Conservation (phyloP, 2,329 filamentous ascomycete genomes). For the Colletotrichum australisinense region DNA sequence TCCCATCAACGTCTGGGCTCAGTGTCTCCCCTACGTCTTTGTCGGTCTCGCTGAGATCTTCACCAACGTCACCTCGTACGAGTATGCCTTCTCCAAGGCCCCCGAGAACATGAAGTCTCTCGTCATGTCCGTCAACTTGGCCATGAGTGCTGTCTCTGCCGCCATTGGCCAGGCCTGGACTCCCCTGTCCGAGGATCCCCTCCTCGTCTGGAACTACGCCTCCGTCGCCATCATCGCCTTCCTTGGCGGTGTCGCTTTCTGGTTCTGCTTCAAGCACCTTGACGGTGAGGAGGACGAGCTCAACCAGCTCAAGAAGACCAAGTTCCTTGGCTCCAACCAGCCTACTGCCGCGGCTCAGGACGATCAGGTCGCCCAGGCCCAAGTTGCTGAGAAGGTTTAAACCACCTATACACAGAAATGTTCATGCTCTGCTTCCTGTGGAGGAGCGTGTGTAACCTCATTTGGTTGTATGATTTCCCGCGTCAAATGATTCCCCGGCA, state of each 20-base stretch:
- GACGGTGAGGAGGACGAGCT: constrained; percentile 76
- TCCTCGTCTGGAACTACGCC: constrained; percentile 79
- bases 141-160: constrained; percentile 76
- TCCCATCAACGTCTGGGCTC: constrained; percentile 74
- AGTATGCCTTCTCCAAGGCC: constrained; percentile 83
- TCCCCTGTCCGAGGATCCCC: constrained; percentile 70
- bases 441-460: neutral
- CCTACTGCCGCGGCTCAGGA: constrained; percentile 42
- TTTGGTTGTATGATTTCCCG: constrained; percentile 34
- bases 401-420: neutral
- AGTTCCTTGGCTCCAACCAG: constrained; percentile 53
- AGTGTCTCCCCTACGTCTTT: constrained; percentile 63
- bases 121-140: constrained; percentile 76
- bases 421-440: neutral
- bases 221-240: constrained; percentile 71
- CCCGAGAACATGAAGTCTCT: constrained; percentile 84
- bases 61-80: constrained; percentile 70
- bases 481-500: constrained; percentile 36
- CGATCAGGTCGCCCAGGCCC: neutral
- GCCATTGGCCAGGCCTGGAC: constrained; percentile 78
- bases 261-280: constrained; percentile 73
- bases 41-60: constrained; percentile 65
- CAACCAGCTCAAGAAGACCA: constrained; percentile 68
- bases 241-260: constrained; percentile 73
- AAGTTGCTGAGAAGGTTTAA: constrained; percentile 28